phyloP scores from a whole-genome alignment of 1,139 yeast genomes.

The Arxiozyma slooffiae region DNA sequence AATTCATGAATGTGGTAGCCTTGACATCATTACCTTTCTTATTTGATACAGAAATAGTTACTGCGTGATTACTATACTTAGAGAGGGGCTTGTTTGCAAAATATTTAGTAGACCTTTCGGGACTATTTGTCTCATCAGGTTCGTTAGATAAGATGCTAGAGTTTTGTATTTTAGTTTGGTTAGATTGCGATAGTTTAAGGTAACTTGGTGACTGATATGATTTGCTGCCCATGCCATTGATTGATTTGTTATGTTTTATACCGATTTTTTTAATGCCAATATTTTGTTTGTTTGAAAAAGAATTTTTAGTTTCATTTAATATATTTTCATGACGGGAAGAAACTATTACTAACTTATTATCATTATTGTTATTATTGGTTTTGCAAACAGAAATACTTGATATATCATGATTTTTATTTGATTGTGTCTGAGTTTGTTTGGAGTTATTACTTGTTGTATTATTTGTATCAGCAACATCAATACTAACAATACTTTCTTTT shows the following conservation, averaged over 20 bases:
- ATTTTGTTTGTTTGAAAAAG: too few species aligned
- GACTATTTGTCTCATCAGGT: not conserved
- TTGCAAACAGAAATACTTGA: not conserved
- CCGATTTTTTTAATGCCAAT: too few species aligned
- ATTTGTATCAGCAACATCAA: not conserved
- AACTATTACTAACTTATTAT: too few species aligned
- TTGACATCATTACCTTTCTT: not conserved
- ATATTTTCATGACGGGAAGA: not conserved
- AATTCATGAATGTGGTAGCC: not conserved
- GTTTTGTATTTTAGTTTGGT: not conserved
- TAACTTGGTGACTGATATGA: not conserved
- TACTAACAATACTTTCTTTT: conserved; percentile 2
- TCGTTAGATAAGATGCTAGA: not conserved
- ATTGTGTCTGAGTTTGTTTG: not conserved
- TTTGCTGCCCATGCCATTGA: not conserved
- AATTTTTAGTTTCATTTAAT: too few species aligned
- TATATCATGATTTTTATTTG: not conserved
- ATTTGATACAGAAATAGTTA: not conserved
- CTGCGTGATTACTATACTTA: not conserved
- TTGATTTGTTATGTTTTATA: not conserved
- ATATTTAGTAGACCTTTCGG: not conserved
- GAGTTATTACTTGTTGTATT: not conserved
- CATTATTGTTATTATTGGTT: too few species aligned
- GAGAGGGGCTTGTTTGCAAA: not conserved
- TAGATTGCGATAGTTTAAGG: not conserved